Base-by-base conservation (phyloP, 306 rosid genomes). In the Adenanthera pavonina region DNA sequence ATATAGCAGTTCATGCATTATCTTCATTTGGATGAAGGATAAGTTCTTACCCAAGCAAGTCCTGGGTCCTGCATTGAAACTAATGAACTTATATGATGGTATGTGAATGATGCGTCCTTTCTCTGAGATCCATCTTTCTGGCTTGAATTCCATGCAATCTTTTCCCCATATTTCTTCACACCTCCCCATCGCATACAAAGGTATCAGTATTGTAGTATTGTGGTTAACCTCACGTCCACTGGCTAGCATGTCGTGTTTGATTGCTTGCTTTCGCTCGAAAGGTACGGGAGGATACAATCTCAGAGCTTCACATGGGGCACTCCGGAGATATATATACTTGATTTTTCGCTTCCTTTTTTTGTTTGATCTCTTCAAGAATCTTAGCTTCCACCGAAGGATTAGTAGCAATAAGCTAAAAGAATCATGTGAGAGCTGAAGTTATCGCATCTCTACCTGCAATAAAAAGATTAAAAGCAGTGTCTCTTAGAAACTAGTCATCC, bases 301-400 rank as follows among this genome's bases (percentile, higher is more conserved):
- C 46, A 65, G 25, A 65, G 70, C 47, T 65, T 65, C 47, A 36
- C 70, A 65, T 0, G 36, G 1, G 36, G 47, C 70, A 16, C 19
- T 47, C 36, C 36, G 70, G 3, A 65, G 47, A 65, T 65, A 65
- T 7, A 65, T n/a, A n/a, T n/a, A n/a, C 47, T 36, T 14, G 47
- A 38, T 16, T 1, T 5, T 19, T 56, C 6, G 7, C 10, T 65
- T 65, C 43, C 47, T 5, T 65, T 38, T 2, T 47, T 65, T 36
- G 3, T 4, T 36, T 16, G 46, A 35, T 65, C 70, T 35, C 70
- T 36, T 35, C 12, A 15, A 85, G 25, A 65, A 65, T 36, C 40
- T 86, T 83, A 14, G 68, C 20, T 83, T 80, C 70, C 38, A 56
- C 78, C 4, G 0, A 2, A 15, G 70, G 70, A 6, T 36, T 47